Conservation (phyloP, 352 stramenopile genomes). For the Phytophthora pinifolia region DNA sequence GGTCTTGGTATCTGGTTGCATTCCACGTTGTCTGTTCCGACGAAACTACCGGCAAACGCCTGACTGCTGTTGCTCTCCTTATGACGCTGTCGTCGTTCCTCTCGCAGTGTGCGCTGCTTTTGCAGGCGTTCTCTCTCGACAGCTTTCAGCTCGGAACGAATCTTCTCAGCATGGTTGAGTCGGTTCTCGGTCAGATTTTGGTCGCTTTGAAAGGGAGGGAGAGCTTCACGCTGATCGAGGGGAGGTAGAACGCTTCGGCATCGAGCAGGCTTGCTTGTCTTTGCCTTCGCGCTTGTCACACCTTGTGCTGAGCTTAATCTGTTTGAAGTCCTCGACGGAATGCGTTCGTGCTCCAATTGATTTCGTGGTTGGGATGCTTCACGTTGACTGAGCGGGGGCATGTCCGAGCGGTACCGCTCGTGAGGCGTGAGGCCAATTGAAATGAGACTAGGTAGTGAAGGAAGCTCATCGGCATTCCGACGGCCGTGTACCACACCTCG, state of each 20-base stretch:
- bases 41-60: constrained; percentile 8
- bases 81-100: constrained; percentile 43
- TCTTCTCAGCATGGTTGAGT: constrained; percentile 43
- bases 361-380: constrained; percentile 2
- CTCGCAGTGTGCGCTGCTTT: constrained; percentile 41
- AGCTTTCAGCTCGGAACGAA: constrained; percentile 39
- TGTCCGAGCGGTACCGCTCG: neutral
- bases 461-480: neutral
- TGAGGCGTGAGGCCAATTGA: constrained; percentile 9
- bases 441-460: constrained; percentile 8
- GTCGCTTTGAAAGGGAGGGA: constrained; percentile 4
- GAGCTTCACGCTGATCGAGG: constrained; percentile 11
- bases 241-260: constrained; percentile 2
- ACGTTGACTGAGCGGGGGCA: constrained; percentile 6
- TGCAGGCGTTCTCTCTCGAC: constrained; percentile 46
- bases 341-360: constrained; percentile 18
- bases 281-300: constrained; percentile 3
- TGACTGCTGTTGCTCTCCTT: constrained; percentile 14
- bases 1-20: neutral
- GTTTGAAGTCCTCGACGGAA: neutral
- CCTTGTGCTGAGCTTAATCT: neutral
- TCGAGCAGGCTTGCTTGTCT: constrained; percentile 1
- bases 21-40: constrained; percentile 3
- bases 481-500: neutral
- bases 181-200: constrained; percentile 23